Evolutionary conservation across 768 basidiomycete species (phyloP).

Genomic region (Trametes elegans): DNA sequence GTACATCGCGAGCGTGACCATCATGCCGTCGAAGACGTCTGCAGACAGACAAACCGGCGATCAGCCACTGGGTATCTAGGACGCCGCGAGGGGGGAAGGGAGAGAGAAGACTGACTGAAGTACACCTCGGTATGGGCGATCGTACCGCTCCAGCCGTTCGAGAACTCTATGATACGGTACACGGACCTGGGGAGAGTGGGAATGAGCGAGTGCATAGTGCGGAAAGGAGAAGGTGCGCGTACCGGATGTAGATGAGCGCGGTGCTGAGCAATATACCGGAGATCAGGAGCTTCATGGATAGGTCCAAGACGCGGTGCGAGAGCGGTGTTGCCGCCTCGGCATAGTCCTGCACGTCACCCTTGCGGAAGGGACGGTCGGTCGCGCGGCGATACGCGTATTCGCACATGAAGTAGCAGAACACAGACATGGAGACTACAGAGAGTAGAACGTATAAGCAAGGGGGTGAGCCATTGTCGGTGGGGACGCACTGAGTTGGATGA

Average conservation of each 20-base stretch:
- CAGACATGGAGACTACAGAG: conserved; percentile 39
- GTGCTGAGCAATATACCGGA: conserved; percentile 27
- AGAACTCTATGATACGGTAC: conserved; percentile 50
- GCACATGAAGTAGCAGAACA: conserved; percentile 40
- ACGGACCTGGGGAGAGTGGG: conserved; percentile 35
- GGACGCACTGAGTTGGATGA: conserved; percentile 29
- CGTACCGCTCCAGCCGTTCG: conserved; percentile 48
- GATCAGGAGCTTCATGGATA: conserved; percentile 27
- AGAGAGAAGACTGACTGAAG: conserved; percentile 35
- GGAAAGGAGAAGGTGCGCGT: neutral
- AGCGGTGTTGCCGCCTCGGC: neutral
- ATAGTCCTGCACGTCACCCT: neutral
- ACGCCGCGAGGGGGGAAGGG: neutral
- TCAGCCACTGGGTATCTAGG: neutral
- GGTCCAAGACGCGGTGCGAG: conserved; percentile 14
- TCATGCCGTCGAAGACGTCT: conserved; percentile 52
- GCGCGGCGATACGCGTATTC: conserved; percentile 46
- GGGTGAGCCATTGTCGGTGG: neutral
- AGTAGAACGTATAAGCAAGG: neutral
- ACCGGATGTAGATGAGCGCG: conserved; percentile 30
- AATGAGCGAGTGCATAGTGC: neutral
- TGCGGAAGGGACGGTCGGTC: conserved; percentile 36
- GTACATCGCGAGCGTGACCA: conserved; percentile 45
- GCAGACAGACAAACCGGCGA: neutral
- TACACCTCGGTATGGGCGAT: conserved; percentile 46